phyloP scores from a whole-genome alignment of 176 grass and related monocot genomes.

The Calamus simplicifolius region DNA sequence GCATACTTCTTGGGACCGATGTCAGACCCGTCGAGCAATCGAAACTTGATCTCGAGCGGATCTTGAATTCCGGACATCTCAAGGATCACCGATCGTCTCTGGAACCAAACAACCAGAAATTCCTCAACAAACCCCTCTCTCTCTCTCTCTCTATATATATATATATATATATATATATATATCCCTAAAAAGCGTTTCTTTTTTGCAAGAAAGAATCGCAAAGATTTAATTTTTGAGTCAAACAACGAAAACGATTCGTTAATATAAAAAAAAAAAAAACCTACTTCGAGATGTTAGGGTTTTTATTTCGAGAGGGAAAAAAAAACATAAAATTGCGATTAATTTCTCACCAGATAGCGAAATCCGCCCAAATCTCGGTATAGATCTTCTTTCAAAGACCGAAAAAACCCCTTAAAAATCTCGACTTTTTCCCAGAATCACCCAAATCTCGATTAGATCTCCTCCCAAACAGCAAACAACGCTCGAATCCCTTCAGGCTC shows the following conservation, averaged over 20 bases:
- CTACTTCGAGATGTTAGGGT: background rate
- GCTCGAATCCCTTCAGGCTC: too few species aligned
- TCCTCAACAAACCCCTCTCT: too few species aligned
- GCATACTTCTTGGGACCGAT: slow-evolving; percentile 14
- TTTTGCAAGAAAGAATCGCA: too few species aligned
- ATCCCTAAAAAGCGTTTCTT: too few species aligned
- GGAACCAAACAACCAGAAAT: too few species aligned
- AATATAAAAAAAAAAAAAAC: background rate
- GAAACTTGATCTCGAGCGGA: slow-evolving; percentile 15
- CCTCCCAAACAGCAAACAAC: background rate
- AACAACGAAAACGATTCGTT: too few species aligned
- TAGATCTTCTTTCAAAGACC: background rate
- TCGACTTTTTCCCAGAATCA: background rate
- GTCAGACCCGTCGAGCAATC: slow-evolving; percentile 19
- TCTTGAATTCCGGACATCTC: slow-evolving; percentile 13
- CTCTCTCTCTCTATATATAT: too few species aligned
- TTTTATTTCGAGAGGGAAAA: background rate
- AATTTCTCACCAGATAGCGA: background rate
- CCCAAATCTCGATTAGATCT: slow-evolving; percentile 6
- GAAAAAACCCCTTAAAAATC: background rate
- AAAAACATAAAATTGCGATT: background rate
- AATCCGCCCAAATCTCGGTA: slow-evolving; percentile 1
- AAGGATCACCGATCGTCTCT: background rate
- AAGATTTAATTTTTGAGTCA: too few species aligned
- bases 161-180: too few species aligned